phyloP scores from a whole-genome alignment of 192 early-diverging fungal species.

The Geosiphon pyriformis region DNA sequence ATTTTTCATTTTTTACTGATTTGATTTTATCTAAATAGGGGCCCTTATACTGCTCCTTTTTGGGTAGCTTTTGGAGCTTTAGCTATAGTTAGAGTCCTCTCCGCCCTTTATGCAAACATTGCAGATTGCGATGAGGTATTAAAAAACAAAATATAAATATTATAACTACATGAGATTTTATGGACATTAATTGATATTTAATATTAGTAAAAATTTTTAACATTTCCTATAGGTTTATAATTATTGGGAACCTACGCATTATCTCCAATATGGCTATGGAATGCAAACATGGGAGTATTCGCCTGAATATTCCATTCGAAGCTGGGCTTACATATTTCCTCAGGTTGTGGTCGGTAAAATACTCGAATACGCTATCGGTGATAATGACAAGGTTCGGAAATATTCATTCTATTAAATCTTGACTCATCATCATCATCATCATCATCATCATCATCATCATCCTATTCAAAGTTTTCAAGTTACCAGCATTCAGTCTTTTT shows the following conservation, averaged over 20 bases:
- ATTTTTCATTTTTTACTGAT: too few relatives aligned
- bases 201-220: conserved; percentile 3
- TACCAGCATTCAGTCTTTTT: too few relatives aligned
- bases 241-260: conserved; percentile 95
- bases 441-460: too few relatives aligned
- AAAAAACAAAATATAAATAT: neutral
- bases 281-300: conserved; percentile 98
- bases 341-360: conserved; percentile 48
- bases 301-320: conserved; percentile 80
- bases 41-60: conserved; percentile 44
- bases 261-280: conserved; percentile 75
- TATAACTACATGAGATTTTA: neutral
- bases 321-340: conserved; percentile 71
- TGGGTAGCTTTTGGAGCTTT: conserved; percentile 50
- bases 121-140: conserved; percentile 73
- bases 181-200: neutral
- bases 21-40: too few relatives aligned
- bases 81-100: conserved; percentile 46
- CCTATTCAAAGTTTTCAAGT: too few relatives aligned
- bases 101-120: conserved; percentile 52
- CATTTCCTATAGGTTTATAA: conserved; percentile 68
- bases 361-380: conserved; percentile 40
- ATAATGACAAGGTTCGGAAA: conserved; percentile 30
- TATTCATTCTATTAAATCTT: conserved; percentile 2
- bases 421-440: neutral